Evolutionary conservation across 768 basidiomycete species (phyloP).

Genomic region (Suillus tomentosus): DNA sequence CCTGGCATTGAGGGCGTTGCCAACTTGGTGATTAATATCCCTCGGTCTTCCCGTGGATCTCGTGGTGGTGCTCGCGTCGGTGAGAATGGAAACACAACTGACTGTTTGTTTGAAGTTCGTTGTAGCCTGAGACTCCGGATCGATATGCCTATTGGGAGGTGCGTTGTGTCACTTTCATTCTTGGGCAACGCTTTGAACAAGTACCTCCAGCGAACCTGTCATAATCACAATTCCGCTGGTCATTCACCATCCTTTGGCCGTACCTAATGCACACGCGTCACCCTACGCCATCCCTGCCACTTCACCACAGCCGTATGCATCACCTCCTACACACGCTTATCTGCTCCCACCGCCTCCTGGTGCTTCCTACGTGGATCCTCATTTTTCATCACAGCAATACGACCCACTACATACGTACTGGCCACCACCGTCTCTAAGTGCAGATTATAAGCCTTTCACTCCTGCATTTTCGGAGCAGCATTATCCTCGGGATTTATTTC

Average conservation of each 20-base stretch:
- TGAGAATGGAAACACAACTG: constrained; percentile 44
- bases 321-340: constrained; percentile 19
- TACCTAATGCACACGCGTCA: constrained; percentile 42
- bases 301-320: constrained; percentile 23
- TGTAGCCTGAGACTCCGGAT: constrained; percentile 65
- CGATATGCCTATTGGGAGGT: constrained; percentile 71
- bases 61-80: constrained; percentile 63
- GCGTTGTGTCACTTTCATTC: constrained; percentile 23
- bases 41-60: constrained; percentile 61
- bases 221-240: constrained; percentile 62
- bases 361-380: constrained; percentile 5
- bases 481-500: background rate
- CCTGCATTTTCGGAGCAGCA: constrained; percentile 6
- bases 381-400: constrained; percentile 3
- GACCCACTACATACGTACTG: background rate
- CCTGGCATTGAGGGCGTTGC: constrained; percentile 81
- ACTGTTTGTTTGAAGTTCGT: constrained; percentile 68
- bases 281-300: constrained; percentile 18
- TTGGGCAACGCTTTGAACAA: constrained; percentile 16
- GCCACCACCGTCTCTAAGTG: background rate
- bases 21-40: constrained; percentile 79
- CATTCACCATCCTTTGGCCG: constrained; percentile 63
- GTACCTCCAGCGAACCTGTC: constrained; percentile 63
- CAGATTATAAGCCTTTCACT: background rate
- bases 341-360: constrained; percentile 30